Evolutionary conservation across 2,329 filamentous ascomycete species (phyloP).

Genomic region (Colletotrichum sp.): DNA sequence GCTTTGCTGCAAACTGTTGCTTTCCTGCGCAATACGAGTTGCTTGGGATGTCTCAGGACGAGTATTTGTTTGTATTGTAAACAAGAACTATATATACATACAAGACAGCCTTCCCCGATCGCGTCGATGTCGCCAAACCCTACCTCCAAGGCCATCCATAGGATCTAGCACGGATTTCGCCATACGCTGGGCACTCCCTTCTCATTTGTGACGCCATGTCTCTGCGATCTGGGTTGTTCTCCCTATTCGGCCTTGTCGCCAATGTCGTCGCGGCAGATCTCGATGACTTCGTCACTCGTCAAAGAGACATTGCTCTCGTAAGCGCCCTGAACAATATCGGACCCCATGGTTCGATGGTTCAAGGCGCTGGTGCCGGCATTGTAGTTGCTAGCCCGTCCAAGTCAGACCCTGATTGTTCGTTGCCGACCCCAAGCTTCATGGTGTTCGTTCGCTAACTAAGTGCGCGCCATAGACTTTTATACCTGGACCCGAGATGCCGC

Average conservation of each 20-base stretch:
- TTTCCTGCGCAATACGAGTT: background rate
- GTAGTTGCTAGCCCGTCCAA: slow-evolving; percentile 61
- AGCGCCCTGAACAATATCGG: slow-evolving; percentile 62
- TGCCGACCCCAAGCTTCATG: background rate
- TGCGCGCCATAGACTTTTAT: slow-evolving; percentile 52
- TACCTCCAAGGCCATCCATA: background rate
- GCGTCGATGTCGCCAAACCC: background rate
- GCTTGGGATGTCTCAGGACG: background rate
- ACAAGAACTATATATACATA: background rate
- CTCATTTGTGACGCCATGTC: background rate
- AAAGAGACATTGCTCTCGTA: slow-evolving; percentile 52
- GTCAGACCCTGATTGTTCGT: slow-evolving; percentile 56
- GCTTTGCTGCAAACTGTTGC: background rate
- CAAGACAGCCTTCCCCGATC: background rate
- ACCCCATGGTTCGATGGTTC: slow-evolving; percentile 48
- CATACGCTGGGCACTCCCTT: background rate
- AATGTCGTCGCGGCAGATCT: slow-evolving; percentile 3
- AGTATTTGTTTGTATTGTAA: background rate
- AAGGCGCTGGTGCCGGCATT: slow-evolving; percentile 52
- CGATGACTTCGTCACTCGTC: slow-evolving; percentile 41
- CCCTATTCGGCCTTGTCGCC: background rate
- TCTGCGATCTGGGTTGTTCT: background rate
- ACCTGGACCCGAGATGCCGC: slow-evolving; percentile 63
- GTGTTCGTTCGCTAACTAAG: background rate
- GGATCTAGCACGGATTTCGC: background rate